Evolutionary conservation across 208 protist species (phyloP).

Genomic region (Trypanosoma melophagium): DNA sequence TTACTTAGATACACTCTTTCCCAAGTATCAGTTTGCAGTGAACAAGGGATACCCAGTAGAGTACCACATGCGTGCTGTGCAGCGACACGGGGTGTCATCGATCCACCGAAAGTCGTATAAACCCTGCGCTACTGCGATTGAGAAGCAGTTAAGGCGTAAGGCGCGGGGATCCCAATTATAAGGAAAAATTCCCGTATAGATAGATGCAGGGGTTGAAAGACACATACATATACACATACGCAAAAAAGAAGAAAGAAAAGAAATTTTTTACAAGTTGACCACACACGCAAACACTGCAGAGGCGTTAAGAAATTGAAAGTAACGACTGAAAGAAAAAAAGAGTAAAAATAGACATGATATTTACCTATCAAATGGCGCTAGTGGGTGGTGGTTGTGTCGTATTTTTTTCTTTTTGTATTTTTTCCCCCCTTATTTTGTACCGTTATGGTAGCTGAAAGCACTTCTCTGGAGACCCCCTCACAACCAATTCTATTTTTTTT

Average conservation of each 20-base stretch:
- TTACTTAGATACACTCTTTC: constrained; percentile 73
- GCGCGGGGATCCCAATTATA: constrained; percentile 16
- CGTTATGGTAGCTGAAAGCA: too few species aligned
- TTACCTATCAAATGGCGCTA: too few species aligned
- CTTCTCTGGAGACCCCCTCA: too few species aligned
- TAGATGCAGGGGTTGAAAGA: not conserved
- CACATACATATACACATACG: too few species aligned
- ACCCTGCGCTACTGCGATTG: constrained; percentile 57
- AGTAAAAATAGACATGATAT: too few species aligned
- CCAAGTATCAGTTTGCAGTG: constrained; percentile 72
- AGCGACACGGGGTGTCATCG: constrained; percentile 60
- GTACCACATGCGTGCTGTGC: constrained; percentile 78
- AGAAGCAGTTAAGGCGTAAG: constrained; percentile 41
- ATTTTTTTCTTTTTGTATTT: too few species aligned
- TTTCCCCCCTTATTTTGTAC: too few species aligned
- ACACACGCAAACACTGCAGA: not conserved
- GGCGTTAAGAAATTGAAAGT: too few species aligned
- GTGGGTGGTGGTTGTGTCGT: too few species aligned
- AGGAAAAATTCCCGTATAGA: not conserved
- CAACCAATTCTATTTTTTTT: too few species aligned
- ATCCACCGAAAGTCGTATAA: constrained; percentile 84
- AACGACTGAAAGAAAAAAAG: too few species aligned
- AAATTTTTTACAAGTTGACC: not conserved
- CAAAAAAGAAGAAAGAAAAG: not conserved
- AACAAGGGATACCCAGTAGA: constrained; percentile 91